Evolutionary conservation across 169 alveolate genomes (phyloP), one percentile per base, ranked within the genome.

Genomic region (Cryptosporidium viatorum): DNA sequence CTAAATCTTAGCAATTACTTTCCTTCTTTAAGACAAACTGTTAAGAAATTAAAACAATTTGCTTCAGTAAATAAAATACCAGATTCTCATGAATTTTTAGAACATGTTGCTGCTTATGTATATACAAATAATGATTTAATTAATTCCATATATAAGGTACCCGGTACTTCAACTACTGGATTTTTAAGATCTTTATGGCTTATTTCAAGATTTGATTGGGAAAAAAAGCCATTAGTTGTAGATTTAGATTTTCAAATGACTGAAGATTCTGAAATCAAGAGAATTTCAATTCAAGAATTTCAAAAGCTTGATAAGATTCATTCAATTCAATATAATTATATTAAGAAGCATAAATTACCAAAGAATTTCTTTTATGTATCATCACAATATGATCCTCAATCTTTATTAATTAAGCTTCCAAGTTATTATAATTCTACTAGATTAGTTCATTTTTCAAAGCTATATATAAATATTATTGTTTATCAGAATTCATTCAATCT

Each of bases 341-440:
- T 31, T 14, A 80, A 65, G 26, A 62, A 59, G 45, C 73, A 65
- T 31, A 80, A 80, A 21, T 26, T 37, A 60, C 18, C 29, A 12
- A 62, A 45, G 23, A 37, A 39, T 10, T 48, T 16, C 3, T 80
- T 80, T 43, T 80, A 80, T 62, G 68, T 80, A 43, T 80, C 89
- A 58, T 59, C 69, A 33, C 55, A 12, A 50, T 31, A 31, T 62
- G 89, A 80, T 80, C 89, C 89, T 14, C 89, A 80, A 65, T 80
- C 80, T 6, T n/a, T 80, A 18, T 33, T 80, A 2, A 80, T 80
- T 41, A 80, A 41, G 26, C 43, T 80, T 3, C 89, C 89, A 43
- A 80, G 65, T 9, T 21, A 62, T 39, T 80, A 80, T 41, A 80
- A 80, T 58, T 80, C 80, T 12, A 23, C 1, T 18, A 58, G 89